Percentiles rank a stretch among this genome's conserved stretches.
Conservation (phyloP, 2,329 filamentous ascomycete genomes). For the Madurella mycetomatis region DNA sequence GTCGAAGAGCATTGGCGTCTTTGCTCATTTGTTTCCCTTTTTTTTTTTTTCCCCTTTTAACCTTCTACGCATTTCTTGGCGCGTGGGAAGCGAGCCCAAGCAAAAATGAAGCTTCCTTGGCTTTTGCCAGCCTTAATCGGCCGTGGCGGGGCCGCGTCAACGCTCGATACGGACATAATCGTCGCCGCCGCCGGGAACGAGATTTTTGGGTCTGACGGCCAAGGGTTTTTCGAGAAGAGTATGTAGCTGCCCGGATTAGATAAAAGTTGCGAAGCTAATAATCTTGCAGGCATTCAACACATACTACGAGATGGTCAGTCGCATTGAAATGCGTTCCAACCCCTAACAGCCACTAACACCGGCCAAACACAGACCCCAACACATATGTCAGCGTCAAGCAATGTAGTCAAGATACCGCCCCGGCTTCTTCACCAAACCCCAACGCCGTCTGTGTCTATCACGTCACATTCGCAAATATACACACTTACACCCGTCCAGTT, state of each 20-base stretch:
- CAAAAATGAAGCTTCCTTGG: slow-evolving; percentile 38
- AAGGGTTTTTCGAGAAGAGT: slow-evolving; percentile 84
- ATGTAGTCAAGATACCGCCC: too few relatives aligned
- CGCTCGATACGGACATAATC: slow-evolving; percentile 28
- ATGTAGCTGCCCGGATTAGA: slow-evolving; percentile 16
- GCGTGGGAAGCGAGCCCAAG: neutral
- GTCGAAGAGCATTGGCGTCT: neutral
- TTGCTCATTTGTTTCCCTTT: too few relatives aligned
- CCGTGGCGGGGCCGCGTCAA: slow-evolving; percentile 26
- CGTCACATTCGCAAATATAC: slow-evolving; percentile 55
- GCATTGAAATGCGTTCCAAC: too few relatives aligned
- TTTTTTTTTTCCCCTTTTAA: neutral
- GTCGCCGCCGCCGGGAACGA: slow-evolving; percentile 66
- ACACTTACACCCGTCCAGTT: slow-evolving; percentile 63
- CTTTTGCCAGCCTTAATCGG: slow-evolving; percentile 34
- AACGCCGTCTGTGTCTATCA: slow-evolving; percentile 71
- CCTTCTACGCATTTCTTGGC: slow-evolving; percentile 9
- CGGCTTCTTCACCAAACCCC: neutral
- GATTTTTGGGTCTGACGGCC: slow-evolving; percentile 76
- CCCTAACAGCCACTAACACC: too few relatives aligned
- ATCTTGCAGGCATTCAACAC: slow-evolving; percentile 64
- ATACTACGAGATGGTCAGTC: slow-evolving; percentile 40
- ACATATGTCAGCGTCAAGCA: too few relatives aligned
- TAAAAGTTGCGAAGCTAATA: slow-evolving; percentile 8
- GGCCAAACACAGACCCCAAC: slow-evolving; percentile 29